Conservation (phyloP, 495 filamentous ascomycete genomes). For the Parmelia sp. region DNA sequence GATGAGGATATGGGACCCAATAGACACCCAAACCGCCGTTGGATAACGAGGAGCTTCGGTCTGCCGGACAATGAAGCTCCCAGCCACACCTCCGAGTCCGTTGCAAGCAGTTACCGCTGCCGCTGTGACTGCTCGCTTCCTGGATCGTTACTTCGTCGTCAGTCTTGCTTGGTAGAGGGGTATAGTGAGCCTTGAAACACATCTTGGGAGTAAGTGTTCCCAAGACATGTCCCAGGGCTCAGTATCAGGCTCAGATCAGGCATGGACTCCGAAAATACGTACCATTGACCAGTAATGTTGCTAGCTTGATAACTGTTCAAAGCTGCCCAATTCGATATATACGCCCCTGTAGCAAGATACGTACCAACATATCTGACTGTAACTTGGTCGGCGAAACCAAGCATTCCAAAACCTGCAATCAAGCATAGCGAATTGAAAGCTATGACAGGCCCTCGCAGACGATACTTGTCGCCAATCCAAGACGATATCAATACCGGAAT, state of each 20-base stretch:
- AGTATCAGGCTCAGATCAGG: too few species aligned
- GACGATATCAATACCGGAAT: conserved; percentile 67
- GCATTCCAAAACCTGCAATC: conserved; percentile 66
- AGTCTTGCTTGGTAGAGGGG: too few species aligned
- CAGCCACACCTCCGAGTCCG: conserved; percentile 69
- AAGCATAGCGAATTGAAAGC: conserved; percentile 65
- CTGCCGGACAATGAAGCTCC: conserved; percentile 65
- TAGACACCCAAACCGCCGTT: conserved; percentile 67
- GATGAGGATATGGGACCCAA: conserved; percentile 64
- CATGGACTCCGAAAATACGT: too few species aligned
- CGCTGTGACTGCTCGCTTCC: conserved; percentile 67
- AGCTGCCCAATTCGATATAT: conserved; percentile 75
- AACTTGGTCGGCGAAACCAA: conserved; percentile 63
- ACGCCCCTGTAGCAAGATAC: conserved; percentile 70
- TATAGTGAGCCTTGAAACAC: too few species aligned
- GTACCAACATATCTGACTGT: conserved; percentile 67
- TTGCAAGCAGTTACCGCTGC: conserved; percentile 65
- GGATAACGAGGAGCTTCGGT: conserved; percentile 61
- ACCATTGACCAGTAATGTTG: conserved; percentile 68
- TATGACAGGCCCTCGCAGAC: conserved; percentile 62
- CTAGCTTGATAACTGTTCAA: conserved; percentile 67
- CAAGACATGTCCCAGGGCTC: too few species aligned
- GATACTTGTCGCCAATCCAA: conserved; percentile 57
- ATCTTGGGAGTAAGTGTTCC: too few species aligned
- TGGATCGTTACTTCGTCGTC: too few species aligned